Conservation (phyloP, 495 filamentous ascomycete genomes). For the Penicillium dipodomyicola region DNA sequence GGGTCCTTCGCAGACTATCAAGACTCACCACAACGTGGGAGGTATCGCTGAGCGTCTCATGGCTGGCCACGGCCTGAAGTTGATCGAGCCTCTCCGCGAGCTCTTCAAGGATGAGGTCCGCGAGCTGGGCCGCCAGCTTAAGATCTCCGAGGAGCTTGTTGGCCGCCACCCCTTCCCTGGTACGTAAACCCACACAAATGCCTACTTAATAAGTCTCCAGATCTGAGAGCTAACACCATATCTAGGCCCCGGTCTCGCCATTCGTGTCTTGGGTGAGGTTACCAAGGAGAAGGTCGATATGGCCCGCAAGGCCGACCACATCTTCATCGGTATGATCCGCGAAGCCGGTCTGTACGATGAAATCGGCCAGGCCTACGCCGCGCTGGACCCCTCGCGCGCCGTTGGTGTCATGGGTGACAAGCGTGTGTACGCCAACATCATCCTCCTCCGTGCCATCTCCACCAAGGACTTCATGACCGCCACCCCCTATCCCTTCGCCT, state of each 20-base stretch:
- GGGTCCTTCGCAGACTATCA: constrained; percentile 78
- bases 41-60: constrained; percentile 60
- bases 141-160: constrained; percentile 73
- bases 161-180: constrained; percentile 79
- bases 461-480: constrained; percentile 87
- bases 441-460: constrained; percentile 69
- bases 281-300: constrained; percentile 76
- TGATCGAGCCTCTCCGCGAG: constrained; percentile 76
- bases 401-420: constrained; percentile 83
- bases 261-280: constrained; percentile 87
- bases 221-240: constrained; percentile 1
- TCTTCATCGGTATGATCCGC: constrained; percentile 82
- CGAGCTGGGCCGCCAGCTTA: constrained; percentile 71
- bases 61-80: constrained; percentile 33
- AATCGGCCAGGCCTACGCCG: constrained; percentile 83
- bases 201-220: too few relatives aligned
- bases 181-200: constrained; percentile 1
- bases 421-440: constrained; percentile 56
- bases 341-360: constrained; percentile 76
- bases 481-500: constrained; percentile 63
- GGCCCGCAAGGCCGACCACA: constrained; percentile 75
- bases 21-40: constrained; percentile 84
- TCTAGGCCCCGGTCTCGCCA: constrained; percentile 69
- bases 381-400: constrained; percentile 54
- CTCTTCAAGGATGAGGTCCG: constrained; percentile 82